These are phyloP conservation scores for Macrolepiota albuminosa DNA, from an alignment of 768 basidiomycete genomes.

Conservation along the genomic window DNA sequence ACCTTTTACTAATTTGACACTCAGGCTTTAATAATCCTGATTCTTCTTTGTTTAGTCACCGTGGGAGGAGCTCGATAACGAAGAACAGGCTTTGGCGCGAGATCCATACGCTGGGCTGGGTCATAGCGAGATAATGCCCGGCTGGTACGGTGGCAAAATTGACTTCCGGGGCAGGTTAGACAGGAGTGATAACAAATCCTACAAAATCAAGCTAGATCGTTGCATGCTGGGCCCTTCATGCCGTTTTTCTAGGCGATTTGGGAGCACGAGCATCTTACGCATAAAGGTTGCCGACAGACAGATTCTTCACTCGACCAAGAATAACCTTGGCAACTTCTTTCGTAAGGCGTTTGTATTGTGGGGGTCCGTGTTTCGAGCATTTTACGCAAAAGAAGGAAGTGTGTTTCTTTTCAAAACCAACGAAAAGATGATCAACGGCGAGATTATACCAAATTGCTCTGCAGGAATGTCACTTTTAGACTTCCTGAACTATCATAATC, in stretches of 20 bases:
- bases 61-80: constrained; percentile 59
- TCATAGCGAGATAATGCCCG: constrained; percentile 27
- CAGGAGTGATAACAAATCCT: constrained; percentile 14
- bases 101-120: constrained; percentile 38
- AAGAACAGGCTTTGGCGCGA: constrained; percentile 35
- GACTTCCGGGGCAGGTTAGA: constrained; percentile 43
- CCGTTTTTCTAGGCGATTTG: constrained; percentile 56
- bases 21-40: background rate
- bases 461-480: constrained; percentile 31
- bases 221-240: constrained; percentile 51
- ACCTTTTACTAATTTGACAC: background rate
- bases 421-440: constrained; percentile 28
- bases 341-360: constrained; percentile 48
- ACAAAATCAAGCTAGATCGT: constrained; percentile 40
- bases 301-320: constrained; percentile 23
- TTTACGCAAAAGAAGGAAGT: constrained; percentile 54
- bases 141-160: constrained; percentile 62
- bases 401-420: constrained; percentile 54
- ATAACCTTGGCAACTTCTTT: constrained; percentile 37
- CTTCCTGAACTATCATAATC: constrained; percentile 56
- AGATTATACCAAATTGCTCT: constrained; percentile 7
- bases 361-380: constrained; percentile 52
- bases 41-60: constrained; percentile 38
- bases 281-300: constrained; percentile 35
- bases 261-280: constrained; percentile 54